Base-by-base conservation (phyloP, 257 asterid genomes). In the Paulownia fortunei region DNA sequence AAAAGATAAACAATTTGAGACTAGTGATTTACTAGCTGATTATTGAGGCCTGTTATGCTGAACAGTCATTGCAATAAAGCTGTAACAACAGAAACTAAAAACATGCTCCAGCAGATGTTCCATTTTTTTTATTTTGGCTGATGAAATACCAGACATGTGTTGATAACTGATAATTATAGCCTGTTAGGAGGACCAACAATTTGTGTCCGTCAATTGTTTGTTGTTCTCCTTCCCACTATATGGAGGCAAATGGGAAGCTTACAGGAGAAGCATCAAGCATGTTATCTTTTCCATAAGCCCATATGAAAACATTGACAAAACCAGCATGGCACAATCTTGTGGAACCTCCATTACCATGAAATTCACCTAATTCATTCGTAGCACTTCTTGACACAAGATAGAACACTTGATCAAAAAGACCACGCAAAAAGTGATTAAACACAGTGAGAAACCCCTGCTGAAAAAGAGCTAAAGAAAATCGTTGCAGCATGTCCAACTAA, bases 211-310 rank as follows among this genome's bases (percentile, higher is more conserved):
- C 32, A n/a, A 21, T 65, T 44, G 36, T 16, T n/a, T 55, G 49
- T 21, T 59, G 49, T 11, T 30, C 78, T 59, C 16, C 58, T 51
- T 56, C 34, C 16, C 49, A 80, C 19, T 13, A 59, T 13, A 26
- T 26, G 32, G 69, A 51, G 52, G 59, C 18, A n/a, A 56, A 8
- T 56, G 44, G 72, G 54, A 69, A 69, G 63, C 54, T 21, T 30
- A 34, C 24, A 60, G 30, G 7, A 51, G 60, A 49, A 36, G 10
- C 51, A 49, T 51, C 16, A 60, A 46, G 44, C 27, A 5, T 32
- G 44, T 67, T 52, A 71, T 32, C 59, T 12, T 55, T 39, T 37
- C 30, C 19, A 41, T 15, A 30, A 37, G 77, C 51, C 18, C 46
- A 58, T 41, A 11, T 11, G 2, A 34, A 26, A 24, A 42, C 2